Evolutionary conservation across 1,139 yeast genomes (phyloP), one percentile per base, ranked within the genome.

Genomic region (Tardiomyces digboiensis): DNA sequence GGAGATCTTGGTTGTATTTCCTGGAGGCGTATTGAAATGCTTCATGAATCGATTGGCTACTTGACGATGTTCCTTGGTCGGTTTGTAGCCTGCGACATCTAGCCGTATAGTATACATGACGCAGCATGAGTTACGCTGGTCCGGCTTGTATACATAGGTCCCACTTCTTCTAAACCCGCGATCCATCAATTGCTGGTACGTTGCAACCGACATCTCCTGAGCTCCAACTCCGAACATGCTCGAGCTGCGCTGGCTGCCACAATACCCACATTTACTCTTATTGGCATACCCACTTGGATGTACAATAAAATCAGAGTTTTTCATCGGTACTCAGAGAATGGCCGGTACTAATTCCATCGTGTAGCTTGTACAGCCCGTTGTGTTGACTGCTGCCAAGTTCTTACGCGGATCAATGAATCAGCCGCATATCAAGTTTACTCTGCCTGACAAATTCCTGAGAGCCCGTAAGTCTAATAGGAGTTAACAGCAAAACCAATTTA

Each of bases 121-220:
- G 56, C 97, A 89, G 58, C 97, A 89, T 38, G 77, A 76, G 29
- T 87, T 62, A 29, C 82, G 59, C 49, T 78, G 62, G 59, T 89
- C 95, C 0, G 85, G 80, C 56, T 81, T 82, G 58, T 88, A 88
- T 6, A 86, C 54, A 52, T 78, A 84, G 1, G 61, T 58, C 0
- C 97, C 97, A 26, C 93, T 82, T 43, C 97, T 66, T 59, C 95
- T 75, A 58, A 75, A 87, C 2, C 95, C 95, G 52, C 71, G 66
- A 53, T 85, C 81, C 49, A 88, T 75, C 50, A 84, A 59, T 29
- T 57, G 58, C 53, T 84, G 89, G 56, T 87, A 87, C 22, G 72
- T 73, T 19, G 58, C 57, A 12, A 76, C 65, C 0, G 78, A 56
- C 68, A 80, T 73, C 7, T 62, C 69, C 39, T 66, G 70, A 1